These are phyloP conservation scores for Erythrophleum ivorense DNA, from an alignment of 331 rosid genomes.

Conservation along the genomic window DNA sequence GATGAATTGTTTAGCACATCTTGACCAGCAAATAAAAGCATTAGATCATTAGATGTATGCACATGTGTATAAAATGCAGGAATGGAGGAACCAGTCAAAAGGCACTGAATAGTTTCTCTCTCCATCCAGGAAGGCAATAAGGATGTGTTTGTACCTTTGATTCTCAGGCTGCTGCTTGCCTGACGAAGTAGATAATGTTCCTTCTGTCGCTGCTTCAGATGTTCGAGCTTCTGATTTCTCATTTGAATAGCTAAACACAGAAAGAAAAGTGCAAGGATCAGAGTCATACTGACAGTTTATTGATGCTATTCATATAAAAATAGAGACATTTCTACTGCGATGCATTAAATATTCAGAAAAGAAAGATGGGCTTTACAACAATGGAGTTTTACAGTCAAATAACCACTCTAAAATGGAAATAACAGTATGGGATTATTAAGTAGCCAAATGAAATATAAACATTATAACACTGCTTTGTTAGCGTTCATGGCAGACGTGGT, in stretches of 20 bases:
- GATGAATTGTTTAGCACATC: constrained; percentile 17
- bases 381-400: neutral
- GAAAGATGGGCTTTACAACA: neutral
- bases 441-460: neutral
- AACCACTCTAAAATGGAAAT: constrained; percentile 7
- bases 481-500: neutral
- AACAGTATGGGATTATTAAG: constrained; percentile 3
- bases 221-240: constrained; percentile 76
- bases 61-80: neutral
- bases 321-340: constrained; percentile 15
- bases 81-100: neutral
- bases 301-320: neutral
- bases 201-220: constrained; percentile 52
- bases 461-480: neutral
- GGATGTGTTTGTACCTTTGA: constrained; percentile 48
- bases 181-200: constrained; percentile 52
- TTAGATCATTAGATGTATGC: constrained; percentile 14
- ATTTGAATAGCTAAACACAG: constrained; percentile 71
- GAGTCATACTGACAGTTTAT: constrained; percentile 19
- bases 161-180: constrained; percentile 37
- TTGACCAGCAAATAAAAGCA: constrained; percentile 26
- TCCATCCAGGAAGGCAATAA: neutral
- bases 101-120: constrained; percentile 26
- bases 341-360: neutral
- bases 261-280: constrained; percentile 14